Conservation (phyloP, 2,329 filamentous ascomycete species). For the Phialocephala subalpina region DNA sequence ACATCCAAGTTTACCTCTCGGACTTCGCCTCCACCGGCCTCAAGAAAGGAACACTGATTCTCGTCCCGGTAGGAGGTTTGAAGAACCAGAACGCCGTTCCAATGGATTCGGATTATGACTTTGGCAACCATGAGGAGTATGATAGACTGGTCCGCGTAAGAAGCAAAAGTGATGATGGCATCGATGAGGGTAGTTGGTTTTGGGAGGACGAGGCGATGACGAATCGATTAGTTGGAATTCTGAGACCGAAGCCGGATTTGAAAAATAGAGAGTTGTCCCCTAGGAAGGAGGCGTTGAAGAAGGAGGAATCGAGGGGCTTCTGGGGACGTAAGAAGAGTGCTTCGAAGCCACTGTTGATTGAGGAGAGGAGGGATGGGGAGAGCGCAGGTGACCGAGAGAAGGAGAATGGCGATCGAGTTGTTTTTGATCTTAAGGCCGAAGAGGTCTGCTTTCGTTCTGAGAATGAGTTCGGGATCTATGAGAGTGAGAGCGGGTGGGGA, state of each 20-base stretch:
- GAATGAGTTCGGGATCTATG: conserved; percentile 71
- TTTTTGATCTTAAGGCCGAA: conserved; percentile 39
- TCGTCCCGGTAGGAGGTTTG: conserved; percentile 37
- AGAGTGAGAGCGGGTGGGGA: conserved; percentile 38
- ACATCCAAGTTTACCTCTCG: conserved; percentile 40
- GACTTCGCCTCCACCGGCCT: conserved; percentile 38
- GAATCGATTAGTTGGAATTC: conserved; percentile 31
- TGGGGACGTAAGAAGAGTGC: conserved; percentile 34
- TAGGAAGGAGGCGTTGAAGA: conserved; percentile 19
- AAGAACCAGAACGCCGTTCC: conserved; percentile 35
- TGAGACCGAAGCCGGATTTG: conserved; percentile 31
- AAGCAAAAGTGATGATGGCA: conserved; percentile 29
- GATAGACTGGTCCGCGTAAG: conserved; percentile 34
- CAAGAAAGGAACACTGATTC: conserved; percentile 36
- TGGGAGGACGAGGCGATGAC: conserved; percentile 41
- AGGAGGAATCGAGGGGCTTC: conserved; percentile 20
- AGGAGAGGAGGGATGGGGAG: conserved; percentile 20
- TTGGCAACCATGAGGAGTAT: conserved; percentile 31
- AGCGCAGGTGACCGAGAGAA: conserved; percentile 10
- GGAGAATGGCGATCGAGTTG: conserved; percentile 29
- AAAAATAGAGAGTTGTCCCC: conserved; percentile 25
- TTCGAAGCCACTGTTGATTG: conserved; percentile 14
- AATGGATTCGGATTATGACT: conserved; percentile 37
- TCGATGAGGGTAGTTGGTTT: conserved; percentile 28
- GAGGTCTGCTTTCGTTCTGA: conserved; percentile 70